Evolutionary conservation across 352 stramenopile species (phyloP).

Genomic region (Phytophthora cactorum): DNA sequence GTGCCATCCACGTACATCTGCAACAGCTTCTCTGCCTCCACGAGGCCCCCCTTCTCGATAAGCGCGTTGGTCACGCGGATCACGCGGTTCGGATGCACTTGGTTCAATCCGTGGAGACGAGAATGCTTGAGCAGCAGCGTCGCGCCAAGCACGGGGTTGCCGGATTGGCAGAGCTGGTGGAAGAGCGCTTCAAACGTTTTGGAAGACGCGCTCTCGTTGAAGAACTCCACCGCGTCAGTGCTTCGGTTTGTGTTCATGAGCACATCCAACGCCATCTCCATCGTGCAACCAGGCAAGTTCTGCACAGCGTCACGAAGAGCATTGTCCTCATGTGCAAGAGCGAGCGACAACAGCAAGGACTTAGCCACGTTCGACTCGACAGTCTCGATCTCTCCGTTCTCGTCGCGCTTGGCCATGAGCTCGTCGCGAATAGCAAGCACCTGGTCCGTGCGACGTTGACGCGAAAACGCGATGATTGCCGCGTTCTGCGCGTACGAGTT

Average conservation of each 20-base stretch:
- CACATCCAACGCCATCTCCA: conserved; percentile 45
- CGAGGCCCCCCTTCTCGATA: conserved; percentile 45
- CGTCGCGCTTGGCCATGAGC: conserved; percentile 30
- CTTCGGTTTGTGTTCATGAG: conserved; percentile 44
- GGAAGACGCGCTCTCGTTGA: conserved; percentile 42
- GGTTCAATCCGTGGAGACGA: conserved; percentile 45
- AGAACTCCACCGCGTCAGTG: conserved; percentile 57
- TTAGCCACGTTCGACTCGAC: conserved; percentile 54
- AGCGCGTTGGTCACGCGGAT: conserved; percentile 59
- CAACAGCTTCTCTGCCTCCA: conserved; percentile 61
- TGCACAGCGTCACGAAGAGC: conserved; percentile 42
- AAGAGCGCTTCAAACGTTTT: conserved; percentile 47
- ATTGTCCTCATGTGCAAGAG: conserved; percentile 60
- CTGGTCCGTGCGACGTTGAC: conserved; percentile 51
- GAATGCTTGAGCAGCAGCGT: conserved; percentile 67
- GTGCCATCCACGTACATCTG: conserved; percentile 50
- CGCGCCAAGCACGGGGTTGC: conserved; percentile 45
- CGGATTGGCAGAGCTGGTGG: conserved; percentile 42
- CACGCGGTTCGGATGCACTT: conserved; percentile 45
- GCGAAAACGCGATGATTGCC: conserved; percentile 75
- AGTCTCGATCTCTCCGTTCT: conserved; percentile 22
- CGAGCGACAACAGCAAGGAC: conserved; percentile 72
- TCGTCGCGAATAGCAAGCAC: conserved; percentile 65
- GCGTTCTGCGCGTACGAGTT: conserved; percentile 86
- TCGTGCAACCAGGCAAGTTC: conserved; percentile 52